Percentiles rank a stretch among this genome's conserved stretches.
These are phyloP conservation scores for Nakaseomyces kungkrabaensis DNA, from an alignment of 1,139 yeast species.

Conservation along the genomic window DNA sequence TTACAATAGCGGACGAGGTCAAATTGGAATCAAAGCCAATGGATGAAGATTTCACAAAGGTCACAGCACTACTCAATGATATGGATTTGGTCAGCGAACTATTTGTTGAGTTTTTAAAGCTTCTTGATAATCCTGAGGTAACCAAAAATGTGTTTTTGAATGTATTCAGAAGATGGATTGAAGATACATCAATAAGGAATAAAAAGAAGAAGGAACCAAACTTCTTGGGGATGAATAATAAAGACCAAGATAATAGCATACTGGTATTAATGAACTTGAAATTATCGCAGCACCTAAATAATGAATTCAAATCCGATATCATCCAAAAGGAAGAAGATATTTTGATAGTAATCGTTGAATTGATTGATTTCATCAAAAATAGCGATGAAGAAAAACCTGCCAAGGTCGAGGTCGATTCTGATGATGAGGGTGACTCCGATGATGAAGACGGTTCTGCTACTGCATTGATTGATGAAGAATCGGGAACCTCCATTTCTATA, in stretches of 20 bases:
- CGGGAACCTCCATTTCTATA: background rate
- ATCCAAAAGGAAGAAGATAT: slow-evolving; percentile 55
- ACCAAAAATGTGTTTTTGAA: slow-evolving; percentile 42
- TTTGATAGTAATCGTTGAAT: slow-evolving; percentile 43
- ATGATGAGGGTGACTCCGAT: slow-evolving; percentile 33
- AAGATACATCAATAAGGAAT: slow-evolving; percentile 13
- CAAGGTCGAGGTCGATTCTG: slow-evolving; percentile 17
- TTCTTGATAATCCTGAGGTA: slow-evolving; percentile 42
- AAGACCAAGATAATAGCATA: slow-evolving; percentile 41
- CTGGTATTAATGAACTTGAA: slow-evolving; percentile 51
- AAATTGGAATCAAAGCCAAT: slow-evolving; percentile 16
- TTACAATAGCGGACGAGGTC: slow-evolving; percentile 15
- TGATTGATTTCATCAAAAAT: slow-evolving; percentile 29
- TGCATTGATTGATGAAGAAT: slow-evolving; percentile 24
- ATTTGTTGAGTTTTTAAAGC: slow-evolving; percentile 40
- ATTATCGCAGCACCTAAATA: slow-evolving; percentile 53
- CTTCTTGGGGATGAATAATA: slow-evolving; percentile 7
- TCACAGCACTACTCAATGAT: slow-evolving; percentile 31
- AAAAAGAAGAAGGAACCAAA: background rate
- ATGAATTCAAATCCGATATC: slow-evolving; percentile 49
- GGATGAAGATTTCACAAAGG: background rate
- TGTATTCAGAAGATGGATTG: slow-evolving; percentile 54
- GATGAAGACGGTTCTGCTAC: slow-evolving; percentile 39
- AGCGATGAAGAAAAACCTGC: slow-evolving; percentile 17
- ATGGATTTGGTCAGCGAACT: slow-evolving; percentile 45